Conservation (phyloP, 352 stramenopile genomes). For the Albugo candida region DNA sequence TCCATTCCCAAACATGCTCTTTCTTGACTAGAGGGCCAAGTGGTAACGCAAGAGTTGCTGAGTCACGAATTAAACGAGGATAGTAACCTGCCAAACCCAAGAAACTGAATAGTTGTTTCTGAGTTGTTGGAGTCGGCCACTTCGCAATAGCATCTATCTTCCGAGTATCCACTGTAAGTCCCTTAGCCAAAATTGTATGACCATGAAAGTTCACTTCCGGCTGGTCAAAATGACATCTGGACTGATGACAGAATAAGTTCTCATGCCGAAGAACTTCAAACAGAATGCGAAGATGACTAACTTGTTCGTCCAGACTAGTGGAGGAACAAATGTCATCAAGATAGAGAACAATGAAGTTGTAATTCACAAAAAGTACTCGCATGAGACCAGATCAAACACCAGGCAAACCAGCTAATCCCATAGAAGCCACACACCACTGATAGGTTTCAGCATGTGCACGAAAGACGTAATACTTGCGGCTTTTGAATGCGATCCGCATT, state of each 20-base stretch:
- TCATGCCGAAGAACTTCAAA: conserved; percentile 12
- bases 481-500: no score
- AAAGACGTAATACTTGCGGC: no score
- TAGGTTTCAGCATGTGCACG: no score
- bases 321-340: conserved; percentile 20
- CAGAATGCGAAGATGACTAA: conserved; percentile 8
- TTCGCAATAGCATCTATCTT: conserved; percentile 12
- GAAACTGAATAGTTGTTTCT: conserved; percentile 11
- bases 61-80: conserved; percentile 13
- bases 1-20: no score
- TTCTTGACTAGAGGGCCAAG: no score
- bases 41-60: no score
- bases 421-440: conserved; percentile 1
- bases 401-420: conserved; percentile 3
- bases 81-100: conserved; percentile 12
- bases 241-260: conserved; percentile 6
- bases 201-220: conserved; percentile 11
- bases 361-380: conserved; percentile 13
- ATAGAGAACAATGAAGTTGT: conserved; percentile 17
- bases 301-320: conserved; percentile 4
- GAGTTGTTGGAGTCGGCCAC: not conserved
- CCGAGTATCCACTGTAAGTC: conserved; percentile 8
- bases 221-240: conserved; percentile 13
- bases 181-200: conserved; percentile 12
- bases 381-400: conserved; percentile 3